A percentile compares a stretch with the other conserved stretches of the same genome.
Conservation (phyloP, 2,329 filamentous ascomycete species). For the Cladosporium sp. region DNA sequence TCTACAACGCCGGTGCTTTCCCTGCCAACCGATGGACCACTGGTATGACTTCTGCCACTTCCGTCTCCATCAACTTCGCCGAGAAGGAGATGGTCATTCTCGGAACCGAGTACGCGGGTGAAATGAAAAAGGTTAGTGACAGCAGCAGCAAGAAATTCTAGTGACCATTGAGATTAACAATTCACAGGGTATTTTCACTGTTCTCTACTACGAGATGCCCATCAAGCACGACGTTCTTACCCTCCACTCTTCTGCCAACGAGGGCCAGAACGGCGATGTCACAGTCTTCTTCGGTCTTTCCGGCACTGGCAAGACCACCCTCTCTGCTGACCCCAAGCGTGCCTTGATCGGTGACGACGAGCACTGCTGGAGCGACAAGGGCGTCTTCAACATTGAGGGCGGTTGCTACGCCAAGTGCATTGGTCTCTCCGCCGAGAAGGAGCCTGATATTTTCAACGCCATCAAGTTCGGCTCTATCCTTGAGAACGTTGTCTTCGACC, state of each 20-base stretch:
- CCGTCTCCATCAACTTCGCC: slow-evolving; percentile 96
- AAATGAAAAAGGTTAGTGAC: slow-evolving; percentile 27
- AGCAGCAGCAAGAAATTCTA: neutral
- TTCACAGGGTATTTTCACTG: slow-evolving; percentile 79
- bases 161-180: slow-evolving; percentile 10
- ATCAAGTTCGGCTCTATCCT: slow-evolving; percentile 96
- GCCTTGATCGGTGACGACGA: slow-evolving; percentile 96
- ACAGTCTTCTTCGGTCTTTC: slow-evolving; percentile 99
- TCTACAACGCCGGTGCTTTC: slow-evolving; percentile 99
- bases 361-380: slow-evolving; percentile 97
- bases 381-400: slow-evolving; percentile 99
- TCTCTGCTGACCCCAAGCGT: slow-evolving; percentile 95
- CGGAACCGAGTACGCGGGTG: slow-evolving; percentile 92
- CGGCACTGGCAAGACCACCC: slow-evolving; percentile 96
- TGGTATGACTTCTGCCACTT: slow-evolving; percentile 98
- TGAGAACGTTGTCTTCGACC: slow-evolving; percentile 98
- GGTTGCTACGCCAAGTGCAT: slow-evolving; percentile 99
- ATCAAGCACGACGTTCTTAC: slow-evolving; percentile 99
- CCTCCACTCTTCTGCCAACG: slow-evolving; percentile 96
- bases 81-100: slow-evolving; percentile 99
- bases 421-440: slow-evolving; percentile 95
- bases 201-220: slow-evolving; percentile 99
- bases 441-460: slow-evolving; percentile 94
- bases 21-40: slow-evolving; percentile 96
- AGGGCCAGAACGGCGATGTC: slow-evolving; percentile 85